Base-by-base conservation (phyloP, 2,329 filamentous ascomycete genomes). In the Venturia asperata region DNA sequence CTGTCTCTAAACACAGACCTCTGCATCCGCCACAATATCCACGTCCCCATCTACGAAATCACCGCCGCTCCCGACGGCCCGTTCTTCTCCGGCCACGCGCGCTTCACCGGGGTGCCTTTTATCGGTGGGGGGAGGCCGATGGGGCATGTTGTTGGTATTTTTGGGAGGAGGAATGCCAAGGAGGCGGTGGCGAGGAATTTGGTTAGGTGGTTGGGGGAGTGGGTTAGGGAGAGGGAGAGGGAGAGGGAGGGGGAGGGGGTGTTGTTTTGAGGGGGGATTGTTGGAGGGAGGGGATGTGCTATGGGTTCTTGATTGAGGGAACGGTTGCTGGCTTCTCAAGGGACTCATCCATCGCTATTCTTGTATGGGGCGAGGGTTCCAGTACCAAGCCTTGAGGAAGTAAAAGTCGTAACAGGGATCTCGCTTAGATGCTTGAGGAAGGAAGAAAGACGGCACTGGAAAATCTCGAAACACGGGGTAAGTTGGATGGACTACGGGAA, bases 141-240 rank as follows among this genome's bases (percentile, higher is more conserved):
- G 10, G 62, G 62, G 3, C 21, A 21, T 9, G 62, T 63, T 1
- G 27, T 24, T 15, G 34, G 52, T 52, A 43, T 63, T 6, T 63
- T n/a, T 37, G 62, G 62, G 13, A 30, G 34, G 62, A 52, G 17
- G 42, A 55, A 49, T 24, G 62, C 62, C 3, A 63, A 63, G 34
- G 62, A 63, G 37, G 62, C 41, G 1, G 39, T 42, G n/a, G 62
- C 62, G 15, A 63, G 43, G 37, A 41, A 49, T 42, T 2, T 49
- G 24, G 6, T 63, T 27, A 55, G 47, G 43, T 63, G 24, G 21
- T 41, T 63, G 43, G 62, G 37, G 27, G 47, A 63, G 42, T 37
- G 37, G 39, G 43, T 63, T 19, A 27, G 6, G 24, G 45, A 63
- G 42, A 3, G 9, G 24, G 43, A 19, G 45, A 39, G 1, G 27